phyloP scores from a whole-genome alignment of 225 moss, liverwort and hornwort genomes.

The Lunularia cruciata region DNA sequence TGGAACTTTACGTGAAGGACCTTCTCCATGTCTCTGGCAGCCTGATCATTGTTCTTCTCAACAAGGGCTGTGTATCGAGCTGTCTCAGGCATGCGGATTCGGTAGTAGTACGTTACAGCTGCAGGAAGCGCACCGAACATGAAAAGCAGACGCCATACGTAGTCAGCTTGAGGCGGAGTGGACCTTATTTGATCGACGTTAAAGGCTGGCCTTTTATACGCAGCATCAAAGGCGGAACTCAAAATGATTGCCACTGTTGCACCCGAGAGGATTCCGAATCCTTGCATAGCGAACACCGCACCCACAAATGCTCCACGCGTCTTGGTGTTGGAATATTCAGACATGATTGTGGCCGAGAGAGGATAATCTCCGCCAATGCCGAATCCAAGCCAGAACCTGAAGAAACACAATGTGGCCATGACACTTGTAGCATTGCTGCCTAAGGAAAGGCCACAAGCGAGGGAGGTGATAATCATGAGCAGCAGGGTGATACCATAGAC shows the following conservation, averaged over 20 bases:
- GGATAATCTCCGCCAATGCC: slow-evolving; percentile 24
- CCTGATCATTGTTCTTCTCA: slow-evolving; percentile 2
- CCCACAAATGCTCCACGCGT: slow-evolving; percentile 27
- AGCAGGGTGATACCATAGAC: slow-evolving; percentile 43
- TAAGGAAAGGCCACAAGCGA: slow-evolving; percentile 33
- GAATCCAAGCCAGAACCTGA: slow-evolving; percentile 38
- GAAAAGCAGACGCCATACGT: slow-evolving; percentile 56
- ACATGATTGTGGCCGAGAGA: slow-evolving; percentile 26
- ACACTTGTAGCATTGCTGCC: slow-evolving; percentile 16
- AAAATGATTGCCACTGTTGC: slow-evolving; percentile 20
- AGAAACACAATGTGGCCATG: slow-evolving; percentile 35
- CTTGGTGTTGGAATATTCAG: slow-evolving; percentile 25
- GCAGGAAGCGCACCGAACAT: slow-evolving; percentile 50
- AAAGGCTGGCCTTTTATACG: slow-evolving; percentile 24
- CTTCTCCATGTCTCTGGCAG: slow-evolving; percentile 26
- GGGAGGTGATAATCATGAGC: slow-evolving; percentile 32
- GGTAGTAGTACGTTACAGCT: slow-evolving; percentile 47
- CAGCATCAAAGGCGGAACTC: not conserved
- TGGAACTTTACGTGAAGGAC: slow-evolving; percentile 31
- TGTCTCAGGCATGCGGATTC: slow-evolving; percentile 60
- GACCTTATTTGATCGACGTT: slow-evolving; percentile 29
- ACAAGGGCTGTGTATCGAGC: slow-evolving; percentile 44
- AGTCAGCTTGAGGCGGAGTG: slow-evolving; percentile 54
- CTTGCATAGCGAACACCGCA: slow-evolving; percentile 34
- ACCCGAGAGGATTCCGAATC: slow-evolving; percentile 19